Conservation (phyloP, 2,329 filamentous ascomycete genomes). For the Pestalotiopsis sp. region DNA sequence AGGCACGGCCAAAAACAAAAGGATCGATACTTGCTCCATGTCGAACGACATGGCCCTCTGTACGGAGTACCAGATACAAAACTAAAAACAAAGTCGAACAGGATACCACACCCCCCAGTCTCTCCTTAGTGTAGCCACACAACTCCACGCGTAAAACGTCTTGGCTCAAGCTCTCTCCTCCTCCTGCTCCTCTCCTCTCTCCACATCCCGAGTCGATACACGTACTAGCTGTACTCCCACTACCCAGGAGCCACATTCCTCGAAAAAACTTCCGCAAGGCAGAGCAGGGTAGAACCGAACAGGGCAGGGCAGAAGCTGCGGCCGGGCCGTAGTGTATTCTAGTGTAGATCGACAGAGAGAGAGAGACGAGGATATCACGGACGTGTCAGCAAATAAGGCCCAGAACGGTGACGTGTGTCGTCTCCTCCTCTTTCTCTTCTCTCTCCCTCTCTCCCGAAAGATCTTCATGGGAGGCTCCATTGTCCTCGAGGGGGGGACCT, state of each 20-base stretch:
- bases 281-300: background rate
- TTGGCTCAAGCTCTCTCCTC: background rate
- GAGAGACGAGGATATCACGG: background rate
- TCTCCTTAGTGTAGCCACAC: background rate
- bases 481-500: background rate
- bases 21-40: background rate
- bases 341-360: background rate
- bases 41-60: background rate
- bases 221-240: background rate
- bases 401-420: background rate
- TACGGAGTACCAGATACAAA: background rate
- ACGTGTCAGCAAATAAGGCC: background rate
- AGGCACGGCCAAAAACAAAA: background rate
- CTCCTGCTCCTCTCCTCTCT: background rate
- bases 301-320: background rate
- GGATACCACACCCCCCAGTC: background rate
- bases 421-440: background rate
- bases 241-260: background rate
- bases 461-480: background rate
- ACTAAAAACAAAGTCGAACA: background rate
- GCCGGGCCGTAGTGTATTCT: background rate
- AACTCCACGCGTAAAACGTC: background rate
- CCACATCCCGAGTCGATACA: background rate
- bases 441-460: background rate
- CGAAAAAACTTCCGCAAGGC: background rate